Evolutionary conservation across 2,329 filamentous ascomycete genomes (phyloP), one percentile per base, ranked within the genome.

Genomic region (Trichoderma atroviride): DNA sequence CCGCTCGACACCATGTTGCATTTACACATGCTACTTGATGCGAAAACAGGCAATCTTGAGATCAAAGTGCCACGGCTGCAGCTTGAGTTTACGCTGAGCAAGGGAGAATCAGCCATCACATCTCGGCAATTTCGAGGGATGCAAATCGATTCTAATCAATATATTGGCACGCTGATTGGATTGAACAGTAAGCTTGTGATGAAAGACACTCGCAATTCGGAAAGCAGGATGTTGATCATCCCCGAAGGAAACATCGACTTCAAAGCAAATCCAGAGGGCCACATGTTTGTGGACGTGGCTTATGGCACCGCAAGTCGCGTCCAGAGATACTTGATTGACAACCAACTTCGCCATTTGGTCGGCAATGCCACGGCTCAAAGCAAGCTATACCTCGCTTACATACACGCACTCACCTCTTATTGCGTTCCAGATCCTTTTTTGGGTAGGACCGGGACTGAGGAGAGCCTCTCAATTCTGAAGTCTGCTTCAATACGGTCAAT

Each of bases 391-490:
- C 87, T 0, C 78, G 79, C 10, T 84, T 16, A 85, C 33, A 75
- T 90, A 0, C 87, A 90, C 70, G 86, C 83, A 0, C 68, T 88
- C 0, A 89, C 87, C 0, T 85, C 86, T 0, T 81, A 82, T 60
- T 85, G 80, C 31, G 75, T 87, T 0, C 82, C 83, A 0, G 87
- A 89, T 71, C 77, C 76, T 0, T 77, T 89, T 0, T 86, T 83
- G 0, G 58, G 73, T 0, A 75, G 76, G 5, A 89, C 86, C 0
- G 88, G 88, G 0, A 87, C 85, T 0, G 87, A 90, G 71, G 75
- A 85, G 57, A 85, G 86, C 0, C 72, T 89, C 0, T 71, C 74
- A 0, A 85, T 87, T 1, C 74, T 90, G 0, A 55, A 69, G 0
- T 86, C 84, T 0, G 85, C 85, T 0, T 79, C 85, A 0, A 75